Conservation (phyloP, 1,284 basidiomycete species). For the Melanopsichium pennsylvanicum region DNA sequence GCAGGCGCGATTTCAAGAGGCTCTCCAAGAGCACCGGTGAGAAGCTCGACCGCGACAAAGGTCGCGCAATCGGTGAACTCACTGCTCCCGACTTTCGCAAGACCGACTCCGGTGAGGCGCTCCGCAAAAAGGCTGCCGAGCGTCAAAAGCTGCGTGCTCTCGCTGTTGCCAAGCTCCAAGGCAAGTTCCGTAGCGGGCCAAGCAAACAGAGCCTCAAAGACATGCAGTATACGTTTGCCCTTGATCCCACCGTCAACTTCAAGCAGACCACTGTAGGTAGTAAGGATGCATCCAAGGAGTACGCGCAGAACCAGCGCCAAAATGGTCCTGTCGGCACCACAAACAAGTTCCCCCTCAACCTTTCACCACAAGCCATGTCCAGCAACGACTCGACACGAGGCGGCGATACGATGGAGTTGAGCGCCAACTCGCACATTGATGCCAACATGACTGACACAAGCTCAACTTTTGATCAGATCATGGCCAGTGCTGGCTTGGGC, state of each 20-base stretch:
- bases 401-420: constrained; percentile 15
- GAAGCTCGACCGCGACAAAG: constrained; percentile 49
- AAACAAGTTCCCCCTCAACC: constrained; percentile 36
- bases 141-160: constrained; percentile 41
- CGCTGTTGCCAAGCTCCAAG: constrained; percentile 42
- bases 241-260: constrained; percentile 42
- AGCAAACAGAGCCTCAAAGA: constrained; percentile 40
- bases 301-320: constrained; percentile 25
- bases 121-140: constrained; percentile 42
- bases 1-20: constrained; percentile 37
- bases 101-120: constrained; percentile 43
- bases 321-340: constrained; percentile 33
- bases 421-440: constrained; percentile 4
- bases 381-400: constrained; percentile 9
- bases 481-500: constrained; percentile 23
- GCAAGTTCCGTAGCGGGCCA: constrained; percentile 26
- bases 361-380: constrained; percentile 21
- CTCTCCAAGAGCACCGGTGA: constrained; percentile 43
- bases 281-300: constrained; percentile 29
- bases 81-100: constrained; percentile 45
- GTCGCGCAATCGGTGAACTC: constrained; percentile 39
- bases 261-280: constrained; percentile 39
- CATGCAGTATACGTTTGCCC: constrained; percentile 41
- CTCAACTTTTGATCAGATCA: constrained; percentile 32
- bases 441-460: constrained; percentile 8